These are phyloP conservation scores for Geranium brycei DNA, from an alignment of 345 rosid genomes.

Conservation along the genomic window DNA sequence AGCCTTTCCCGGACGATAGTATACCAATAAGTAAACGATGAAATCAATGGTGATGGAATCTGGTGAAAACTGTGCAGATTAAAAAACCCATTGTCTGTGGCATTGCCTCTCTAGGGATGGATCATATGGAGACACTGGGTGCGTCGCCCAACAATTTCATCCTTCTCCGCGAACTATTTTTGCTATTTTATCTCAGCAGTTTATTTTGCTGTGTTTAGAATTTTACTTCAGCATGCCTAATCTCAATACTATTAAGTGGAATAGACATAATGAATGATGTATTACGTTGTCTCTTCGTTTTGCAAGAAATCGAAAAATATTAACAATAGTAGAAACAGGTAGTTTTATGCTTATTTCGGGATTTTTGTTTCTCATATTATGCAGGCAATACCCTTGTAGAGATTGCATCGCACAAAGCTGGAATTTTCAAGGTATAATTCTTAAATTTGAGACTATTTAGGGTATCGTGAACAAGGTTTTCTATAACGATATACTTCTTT, in stretches of 20 bases:
- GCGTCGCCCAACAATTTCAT: neutral
- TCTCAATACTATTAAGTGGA: neutral
- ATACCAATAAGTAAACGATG: neutral
- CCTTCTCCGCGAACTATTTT: neutral
- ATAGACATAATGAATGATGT: neutral
- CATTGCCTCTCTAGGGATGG: conserved; percentile 76
- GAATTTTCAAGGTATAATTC: neutral
- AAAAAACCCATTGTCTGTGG: conserved; percentile 79
- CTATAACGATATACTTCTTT: no score
- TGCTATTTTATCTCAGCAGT: neutral
- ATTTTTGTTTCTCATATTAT: no score
- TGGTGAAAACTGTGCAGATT: conserved; percentile 38
- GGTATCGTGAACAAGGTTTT: neutral
- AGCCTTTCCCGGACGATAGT: neutral
- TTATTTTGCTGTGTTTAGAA: no score
- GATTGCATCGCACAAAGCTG: neutral
- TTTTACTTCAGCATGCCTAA: neutral
- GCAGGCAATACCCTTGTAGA: neutral
- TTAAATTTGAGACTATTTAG: neutral
- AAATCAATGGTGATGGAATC: conserved; percentile 4
- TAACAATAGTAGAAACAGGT: neutral
- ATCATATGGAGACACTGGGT: conserved; percentile 41
- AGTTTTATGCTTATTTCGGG: neutral
- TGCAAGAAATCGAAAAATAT: neutral
- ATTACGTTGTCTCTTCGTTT: neutral